Base-by-base conservation (phyloP, 345 rosid genomes). In the Salix brachista region DNA sequence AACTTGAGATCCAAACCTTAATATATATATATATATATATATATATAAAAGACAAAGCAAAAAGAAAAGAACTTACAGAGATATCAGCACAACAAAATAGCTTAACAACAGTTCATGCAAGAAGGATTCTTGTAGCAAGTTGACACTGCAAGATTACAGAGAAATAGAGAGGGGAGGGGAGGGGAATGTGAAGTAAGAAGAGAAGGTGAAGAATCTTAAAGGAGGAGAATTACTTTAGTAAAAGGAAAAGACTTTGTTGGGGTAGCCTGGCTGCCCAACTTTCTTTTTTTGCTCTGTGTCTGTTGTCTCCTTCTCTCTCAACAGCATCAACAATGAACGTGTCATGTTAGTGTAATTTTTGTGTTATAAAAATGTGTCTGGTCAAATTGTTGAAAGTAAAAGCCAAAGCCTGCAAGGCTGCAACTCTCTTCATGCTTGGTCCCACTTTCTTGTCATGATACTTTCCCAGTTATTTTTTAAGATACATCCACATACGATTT, bases 201-300 rank as follows among this genome's bases (percentile, higher is more conserved):
- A 14, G 71, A 6, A 48, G 71, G 50, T n/a, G 54, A 18, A 61
- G 73, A 69, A 68, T 44, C 70, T 61, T 41, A 41, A 61, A 56
- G 18, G 28, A 25, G 32, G 77, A 61, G 58, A n/a, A 44, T 60
- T 54, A 52, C 82, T 74, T 74, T 79, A 26, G 21, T 10, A 23
- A 73, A 71, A 71, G 69, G 64, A 62, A 14, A 68, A 58, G 73
- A 14, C 66, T 75, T 23, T 41, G 79, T 36, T 67, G 78, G 70
- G 71, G 71, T 64, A 50, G 58, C 42, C n/a, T 52, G 50, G 4
- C 54, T 61, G 30, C 50, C 26, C 42, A 26, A 9, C 16, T 69
- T 56, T 17, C 28, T 69, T 41, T 56, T 67, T 23, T 37, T 56
- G 14, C 30, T 56, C 11, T 21, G 7, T 39, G 70, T 48, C 19